Conservation (phyloP, 2,329 filamentous ascomycete species). For the Apiospora aurea region DNA sequence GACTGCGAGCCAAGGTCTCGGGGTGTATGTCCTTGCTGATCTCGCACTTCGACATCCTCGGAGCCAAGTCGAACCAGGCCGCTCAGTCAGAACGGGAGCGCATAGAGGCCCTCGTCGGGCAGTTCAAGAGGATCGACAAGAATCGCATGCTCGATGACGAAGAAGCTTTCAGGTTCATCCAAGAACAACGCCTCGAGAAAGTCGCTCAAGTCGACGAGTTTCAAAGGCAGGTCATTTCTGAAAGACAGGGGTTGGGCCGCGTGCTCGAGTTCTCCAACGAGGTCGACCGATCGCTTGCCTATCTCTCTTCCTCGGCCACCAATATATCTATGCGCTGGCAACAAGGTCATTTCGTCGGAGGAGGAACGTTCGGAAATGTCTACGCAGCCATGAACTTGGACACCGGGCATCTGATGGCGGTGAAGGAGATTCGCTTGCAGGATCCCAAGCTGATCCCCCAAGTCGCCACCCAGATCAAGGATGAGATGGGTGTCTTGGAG, state of each 20-base stretch:
- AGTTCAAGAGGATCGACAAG: slow-evolving; percentile 80
- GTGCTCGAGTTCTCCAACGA: slow-evolving; percentile 96
- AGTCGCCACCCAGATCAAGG: slow-evolving; percentile 90
- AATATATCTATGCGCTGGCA: slow-evolving; percentile 98
- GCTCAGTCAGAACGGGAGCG: slow-evolving; percentile 93
- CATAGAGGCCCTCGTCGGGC: slow-evolving; percentile 79
- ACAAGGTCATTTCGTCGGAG: slow-evolving; percentile 97
- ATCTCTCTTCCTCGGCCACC: slow-evolving; percentile 90
- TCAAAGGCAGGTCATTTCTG: slow-evolving; percentile 80
- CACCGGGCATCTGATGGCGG: slow-evolving; percentile 94
- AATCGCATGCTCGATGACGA: slow-evolving; percentile 78
- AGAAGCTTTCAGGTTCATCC: slow-evolving; percentile 79
- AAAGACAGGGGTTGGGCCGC: slow-evolving; percentile 85
- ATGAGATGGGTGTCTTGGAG: slow-evolving; percentile 97
- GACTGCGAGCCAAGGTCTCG: slow-evolving; percentile 85
- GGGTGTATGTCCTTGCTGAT: slow-evolving; percentile 98
- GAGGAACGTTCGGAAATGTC: slow-evolving; percentile 95
- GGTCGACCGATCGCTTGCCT: slow-evolving; percentile 92
- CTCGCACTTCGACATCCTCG: slow-evolving; percentile 99
- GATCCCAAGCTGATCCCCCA: slow-evolving; percentile 95
- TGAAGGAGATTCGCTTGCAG: slow-evolving; percentile 97
- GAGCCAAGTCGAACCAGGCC: slow-evolving; percentile 88
- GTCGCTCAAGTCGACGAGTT: slow-evolving; percentile 79
- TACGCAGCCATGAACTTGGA: slow-evolving; percentile 98
- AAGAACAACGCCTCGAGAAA: slow-evolving; percentile 76